Evolutionary conservation across 345 rosid genomes (phyloP), one percentile per base, ranked within the genome.

Genomic region (Brassica napus): DNA sequence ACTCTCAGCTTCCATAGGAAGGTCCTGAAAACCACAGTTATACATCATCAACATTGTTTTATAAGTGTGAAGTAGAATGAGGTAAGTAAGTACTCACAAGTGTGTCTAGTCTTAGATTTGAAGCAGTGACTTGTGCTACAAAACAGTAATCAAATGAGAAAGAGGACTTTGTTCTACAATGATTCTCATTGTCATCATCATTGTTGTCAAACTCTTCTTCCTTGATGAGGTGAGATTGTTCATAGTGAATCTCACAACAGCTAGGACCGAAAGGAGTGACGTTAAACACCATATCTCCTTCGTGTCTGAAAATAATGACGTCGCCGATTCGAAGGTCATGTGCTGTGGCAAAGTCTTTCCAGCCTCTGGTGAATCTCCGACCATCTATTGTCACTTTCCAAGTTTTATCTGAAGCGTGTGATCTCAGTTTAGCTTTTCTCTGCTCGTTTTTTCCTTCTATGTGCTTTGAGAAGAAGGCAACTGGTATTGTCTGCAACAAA

Each of bases 311-410:
- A 8, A 79, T 1, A 24, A 79, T 7, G 31, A 79, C 6, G 60
- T 79, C 82, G 2, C 82, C 78, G 0, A 73, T 18, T 49, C 78
- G 70, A 26, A 79, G 65, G 23, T 68, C 62, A 73, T 79, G 78
- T 60, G 69, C 34, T 18, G 26, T 28, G 1, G 44, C 69, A 21
- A 79, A 79, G 7, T 79, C 79, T 52, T 68, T 62, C 82, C 82
- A 79, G 24, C 82, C 75, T 47, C 1, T 0, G 11, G 82, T 79
- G 24, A 74, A 37, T 68, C 28, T 68, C 60, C 32, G 79, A 42
- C 78, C 65, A 4, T 73, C 65, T n/a, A 73, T 31, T 8, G 62
- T 61, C 12, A 79, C 70, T 60, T 68, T 7, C 78, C 74, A 79
- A 10, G 16, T 73, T 47, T n/a, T 31, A 1, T 66, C 63, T 42